These are phyloP conservation scores for Suillus alpinus DNA, from an alignment of 768 basidiomycete species.

Conservation along the genomic window DNA sequence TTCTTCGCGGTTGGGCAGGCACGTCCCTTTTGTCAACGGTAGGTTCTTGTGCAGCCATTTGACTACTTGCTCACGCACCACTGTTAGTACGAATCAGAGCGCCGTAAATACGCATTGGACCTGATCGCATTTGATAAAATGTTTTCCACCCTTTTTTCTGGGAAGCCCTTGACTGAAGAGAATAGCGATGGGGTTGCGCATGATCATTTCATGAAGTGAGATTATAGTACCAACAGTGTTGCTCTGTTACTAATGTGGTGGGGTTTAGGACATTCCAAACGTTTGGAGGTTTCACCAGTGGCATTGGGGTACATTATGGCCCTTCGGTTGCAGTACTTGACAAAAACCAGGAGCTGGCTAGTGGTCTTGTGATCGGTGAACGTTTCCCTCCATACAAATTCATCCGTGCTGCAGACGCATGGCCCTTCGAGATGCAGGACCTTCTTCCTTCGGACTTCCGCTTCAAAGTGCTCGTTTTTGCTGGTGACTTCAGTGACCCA, in stretches of 20 bases:
- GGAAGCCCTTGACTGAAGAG: slow-evolving; percentile 42
- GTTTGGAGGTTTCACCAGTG: slow-evolving; percentile 46
- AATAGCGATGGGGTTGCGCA: slow-evolving; percentile 37
- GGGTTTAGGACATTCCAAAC: slow-evolving; percentile 40
- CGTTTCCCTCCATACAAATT: slow-evolving; percentile 48
- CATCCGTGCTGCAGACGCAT: slow-evolving; percentile 44
- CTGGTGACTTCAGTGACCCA: slow-evolving; percentile 32
- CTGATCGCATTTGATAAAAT: slow-evolving; percentile 53
- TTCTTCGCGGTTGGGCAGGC: slow-evolving; percentile 47
- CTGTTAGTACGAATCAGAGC: slow-evolving; percentile 49
- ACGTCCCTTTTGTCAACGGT: slow-evolving; percentile 46
- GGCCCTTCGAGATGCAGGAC: slow-evolving; percentile 49
- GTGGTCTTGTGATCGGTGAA: slow-evolving; percentile 45
- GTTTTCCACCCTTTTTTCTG: slow-evolving; percentile 51
- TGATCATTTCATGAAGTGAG: slow-evolving; percentile 44
- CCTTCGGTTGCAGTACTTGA: slow-evolving; percentile 37
- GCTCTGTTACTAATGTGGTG: neutral
- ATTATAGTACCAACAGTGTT: neutral
- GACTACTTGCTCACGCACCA: neutral
- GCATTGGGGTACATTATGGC: slow-evolving; percentile 48
- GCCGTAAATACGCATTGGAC: slow-evolving; percentile 51
- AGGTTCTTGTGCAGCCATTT: slow-evolving; percentile 11
- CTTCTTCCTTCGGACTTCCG: slow-evolving; percentile 44
- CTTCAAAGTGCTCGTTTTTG: slow-evolving; percentile 49
- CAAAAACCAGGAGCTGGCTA: slow-evolving; percentile 35